Base-by-base conservation (phyloP, 169 alveolate genomes). In the Plasmodium blacklocki region DNA sequence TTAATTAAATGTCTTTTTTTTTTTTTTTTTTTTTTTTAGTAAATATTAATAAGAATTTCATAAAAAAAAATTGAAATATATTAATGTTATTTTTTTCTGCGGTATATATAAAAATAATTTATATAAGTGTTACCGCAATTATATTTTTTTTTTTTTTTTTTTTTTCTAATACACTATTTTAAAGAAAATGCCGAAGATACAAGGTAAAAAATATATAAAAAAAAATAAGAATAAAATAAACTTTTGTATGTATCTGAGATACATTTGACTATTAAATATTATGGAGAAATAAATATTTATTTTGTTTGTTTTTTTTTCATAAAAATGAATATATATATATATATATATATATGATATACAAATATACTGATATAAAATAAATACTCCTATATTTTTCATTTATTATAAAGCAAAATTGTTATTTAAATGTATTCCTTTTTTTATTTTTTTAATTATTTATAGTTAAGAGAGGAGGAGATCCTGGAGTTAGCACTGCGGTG, bases 401-500 rank as follows among this genome's bases (percentile, higher is more conserved):
- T 19, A 72, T 39, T 14, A 88, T 72, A 43, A 11, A 52, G 7
- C 45, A 32, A 32, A 32, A 32, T 6, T 8, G 45, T 32, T 32
- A 32, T 32, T 32, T 47, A 88, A 19, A 11, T 63, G 5, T 18
- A 43, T 21, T 54, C n/a, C 26, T 70, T 56, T 18, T 43, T 18
- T 12, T 49, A 19, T 49, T 72, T 88, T 71, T 70, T 93, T 93
- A 83, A 63, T 72, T 75, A 39, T 78, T 76, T 71, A 54, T 94
- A 73, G 96, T 96, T 90, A 93, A 94, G 86, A 92, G 97, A 47
- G 93, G 91, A 74, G 95, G 98, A 76, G 98, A 97, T 86, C 95
- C 96, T 73, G 98, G 98, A 56, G 98, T 97, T 49, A 97, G 97
- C 75, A 97, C 97, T 66, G 98, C 98, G 15, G 98, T 97, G 58